These are phyloP conservation scores for Ceratocystis harringtonii DNA, from an alignment of 2,329 filamentous ascomycete species.

Conservation along the genomic window DNA sequence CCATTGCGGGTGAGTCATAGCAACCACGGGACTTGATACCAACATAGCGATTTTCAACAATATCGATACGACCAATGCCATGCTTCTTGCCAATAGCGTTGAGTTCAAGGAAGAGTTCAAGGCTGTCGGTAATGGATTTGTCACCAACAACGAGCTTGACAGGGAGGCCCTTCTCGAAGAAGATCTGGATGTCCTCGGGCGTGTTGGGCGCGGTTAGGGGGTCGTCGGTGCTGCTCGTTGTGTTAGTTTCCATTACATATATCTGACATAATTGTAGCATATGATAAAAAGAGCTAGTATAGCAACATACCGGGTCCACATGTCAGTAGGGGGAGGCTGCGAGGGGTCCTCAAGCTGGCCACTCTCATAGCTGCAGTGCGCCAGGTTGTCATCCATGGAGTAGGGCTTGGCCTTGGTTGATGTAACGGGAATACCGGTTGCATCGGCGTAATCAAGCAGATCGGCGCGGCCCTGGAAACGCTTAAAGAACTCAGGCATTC, in stretches of 20 bases:
- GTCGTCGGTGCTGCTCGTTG: slow-evolving; percentile 29
- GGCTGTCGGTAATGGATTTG: slow-evolving; percentile 44
- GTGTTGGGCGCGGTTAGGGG: slow-evolving; percentile 49
- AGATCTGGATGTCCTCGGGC: slow-evolving; percentile 48
- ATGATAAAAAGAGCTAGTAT: neutral
- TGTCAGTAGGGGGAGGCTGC: slow-evolving; percentile 47
- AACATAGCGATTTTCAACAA: slow-evolving; percentile 33
- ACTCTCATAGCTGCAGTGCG: slow-evolving; percentile 67
- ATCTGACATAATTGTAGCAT: neutral
- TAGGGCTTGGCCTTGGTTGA: slow-evolving; percentile 59
- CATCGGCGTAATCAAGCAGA: slow-evolving; percentile 54
- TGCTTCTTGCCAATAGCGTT: slow-evolving; percentile 50
- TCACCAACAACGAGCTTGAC: slow-evolving; percentile 44
- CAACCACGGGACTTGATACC: slow-evolving; percentile 35
- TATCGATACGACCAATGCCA: slow-evolving; percentile 51
- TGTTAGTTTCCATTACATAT: slow-evolving; percentile 12
- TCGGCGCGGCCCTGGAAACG: slow-evolving; percentile 57
- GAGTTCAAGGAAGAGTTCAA: slow-evolving; percentile 49
- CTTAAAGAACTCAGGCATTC: slow-evolving; percentile 53
- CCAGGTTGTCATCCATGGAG: slow-evolving; percentile 51
- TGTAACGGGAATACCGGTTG: slow-evolving; percentile 54
- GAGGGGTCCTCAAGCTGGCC: slow-evolving; percentile 51
- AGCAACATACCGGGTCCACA: slow-evolving; percentile 43
- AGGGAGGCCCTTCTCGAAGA: slow-evolving; percentile 53
- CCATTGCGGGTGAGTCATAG: slow-evolving; percentile 22